Evolutionary conservation across 2,329 filamentous ascomycete genomes (phyloP), one percentile per base, ranked within the genome.

Genomic region (Rhexocercosporidium sp.): DNA sequence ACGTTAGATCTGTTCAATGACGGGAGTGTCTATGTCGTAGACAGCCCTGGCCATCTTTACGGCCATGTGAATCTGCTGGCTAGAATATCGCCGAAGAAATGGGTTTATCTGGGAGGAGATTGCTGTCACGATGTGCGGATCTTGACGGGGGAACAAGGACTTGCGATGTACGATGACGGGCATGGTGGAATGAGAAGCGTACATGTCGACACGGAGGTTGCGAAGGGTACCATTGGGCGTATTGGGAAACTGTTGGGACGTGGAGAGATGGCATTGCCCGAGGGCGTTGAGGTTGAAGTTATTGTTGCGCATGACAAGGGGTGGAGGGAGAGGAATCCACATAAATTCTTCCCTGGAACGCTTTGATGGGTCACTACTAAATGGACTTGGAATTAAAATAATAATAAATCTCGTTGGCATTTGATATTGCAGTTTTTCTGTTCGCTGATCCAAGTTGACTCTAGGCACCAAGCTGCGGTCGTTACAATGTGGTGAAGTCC

Each of bases 41-140:
- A 85, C 69, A 79, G 80, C 0, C 84, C 84, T 0, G 84, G 85
- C 0, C 85, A 86, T 71, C 68, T 86, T 0, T 79, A 79, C 4
- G 84, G 84, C 0, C 85, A 86, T 66, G 73, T 86, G 1, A 86
- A 85, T 67, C 68, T 86, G 0, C 78, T 86, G 0, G 81, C 78
- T 8, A 78, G 82, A 0, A 78, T 78, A 0, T 78, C 72, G 0
- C 74, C 77, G 4, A 64, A 71, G 53, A 79, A 78, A 46, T 85
- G 82, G 77, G 76, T 85, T 0, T 83, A 82, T 70, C 79, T 88
- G 0, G 82, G 80, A 8, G 85, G 84, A 0, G 85, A 88, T 71
- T 82, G 82, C 37, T 87, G 82, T 67, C 85, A 88, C 70, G 84
- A 87, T 72, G 75, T 76, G 0, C 73, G 85, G 46, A 79, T 87